These are phyloP conservation scores for Boletus speciosus DNA, from an alignment of 768 basidiomycete species.

Conservation along the genomic window DNA sequence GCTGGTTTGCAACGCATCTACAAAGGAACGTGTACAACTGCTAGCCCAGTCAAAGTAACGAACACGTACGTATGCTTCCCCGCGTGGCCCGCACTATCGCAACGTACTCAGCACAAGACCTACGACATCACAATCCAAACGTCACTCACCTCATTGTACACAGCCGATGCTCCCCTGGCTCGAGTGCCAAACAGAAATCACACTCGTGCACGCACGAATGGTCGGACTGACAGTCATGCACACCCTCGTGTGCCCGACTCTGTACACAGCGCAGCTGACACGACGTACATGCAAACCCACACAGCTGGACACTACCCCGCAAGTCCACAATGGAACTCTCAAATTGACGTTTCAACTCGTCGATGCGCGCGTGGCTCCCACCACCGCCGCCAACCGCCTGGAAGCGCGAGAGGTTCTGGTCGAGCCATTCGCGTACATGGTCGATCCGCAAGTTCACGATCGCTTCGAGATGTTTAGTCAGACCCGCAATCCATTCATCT, in stretches of 20 bases:
- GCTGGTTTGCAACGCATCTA: conserved; percentile 51
- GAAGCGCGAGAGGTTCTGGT: conserved; percentile 48
- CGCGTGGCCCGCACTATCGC: conserved; percentile 50
- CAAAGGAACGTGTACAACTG: background rate
- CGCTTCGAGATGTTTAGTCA: conserved; percentile 37
- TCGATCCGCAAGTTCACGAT: conserved; percentile 42
- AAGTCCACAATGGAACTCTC: conserved; percentile 44
- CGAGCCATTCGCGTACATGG: conserved; percentile 52
- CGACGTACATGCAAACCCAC: conserved; percentile 42
- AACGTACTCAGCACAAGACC: background rate
- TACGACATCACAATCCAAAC: background rate
- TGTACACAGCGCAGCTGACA: conserved; percentile 52
- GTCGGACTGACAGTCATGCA: conserved; percentile 49
- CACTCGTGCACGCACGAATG: conserved; percentile 47
- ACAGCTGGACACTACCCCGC: conserved; percentile 44
- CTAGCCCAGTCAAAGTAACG: fast-evolving
- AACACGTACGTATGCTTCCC: conserved; percentile 50
- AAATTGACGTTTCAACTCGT: conserved; percentile 42
- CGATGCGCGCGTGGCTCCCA: conserved; percentile 39
- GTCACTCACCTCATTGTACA: conserved; percentile 49
- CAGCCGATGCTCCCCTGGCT: conserved; percentile 28
- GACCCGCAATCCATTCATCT: conserved; percentile 37
- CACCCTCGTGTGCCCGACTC: conserved; percentile 41
- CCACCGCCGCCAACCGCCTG: conserved; percentile 14
- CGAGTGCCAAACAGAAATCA: conserved; percentile 34